Evolutionary conservation across 768 basidiomycete genomes (phyloP).

Genomic region (Lanmaoa pseudosensibilis): DNA sequence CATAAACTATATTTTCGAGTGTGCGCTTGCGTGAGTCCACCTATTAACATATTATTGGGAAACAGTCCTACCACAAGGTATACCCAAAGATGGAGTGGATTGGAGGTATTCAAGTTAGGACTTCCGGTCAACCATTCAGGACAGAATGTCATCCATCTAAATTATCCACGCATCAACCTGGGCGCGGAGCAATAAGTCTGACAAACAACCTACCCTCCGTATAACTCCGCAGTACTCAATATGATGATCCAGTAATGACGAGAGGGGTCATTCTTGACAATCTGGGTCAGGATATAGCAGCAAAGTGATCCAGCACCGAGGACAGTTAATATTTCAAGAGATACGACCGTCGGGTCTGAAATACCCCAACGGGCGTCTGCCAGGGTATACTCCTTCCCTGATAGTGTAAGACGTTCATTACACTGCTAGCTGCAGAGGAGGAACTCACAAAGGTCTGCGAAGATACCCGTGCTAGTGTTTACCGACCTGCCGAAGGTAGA

Average conservation of each 20-base stretch:
- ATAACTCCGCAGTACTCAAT: constrained; percentile 71
- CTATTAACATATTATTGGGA: neutral
- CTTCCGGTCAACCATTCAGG: constrained; percentile 83
- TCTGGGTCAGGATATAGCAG: constrained; percentile 66
- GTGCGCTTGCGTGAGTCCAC: neutral
- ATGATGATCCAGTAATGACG: constrained; percentile 71
- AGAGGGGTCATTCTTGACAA: constrained; percentile 63
- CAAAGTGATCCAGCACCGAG: constrained; percentile 71
- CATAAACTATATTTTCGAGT: constrained; percentile 59
- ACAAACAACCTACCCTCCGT: constrained; percentile 59
- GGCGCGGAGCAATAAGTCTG: neutral
- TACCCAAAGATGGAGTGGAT: constrained; percentile 72
- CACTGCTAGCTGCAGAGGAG: neutral
- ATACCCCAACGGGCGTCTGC: constrained; percentile 84
- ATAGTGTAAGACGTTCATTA: neutral
- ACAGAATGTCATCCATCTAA: constrained; percentile 84
- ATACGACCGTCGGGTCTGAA: constrained; percentile 76
- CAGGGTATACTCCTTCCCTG: constrained; percentile 79
- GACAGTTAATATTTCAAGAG: constrained; percentile 82
- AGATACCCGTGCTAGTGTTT: constrained; percentile 62
- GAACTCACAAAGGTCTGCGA: constrained; percentile 72
- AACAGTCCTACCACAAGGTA: constrained; percentile 67
- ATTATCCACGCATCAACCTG: neutral
- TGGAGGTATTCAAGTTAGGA: constrained; percentile 69
- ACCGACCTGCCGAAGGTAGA: constrained; percentile 75